Evolutionary conservation across 2,329 filamentous ascomycete genomes (phyloP), one percentile per base, ranked within the genome.

Genomic region (Aspergillus ustus): DNA sequence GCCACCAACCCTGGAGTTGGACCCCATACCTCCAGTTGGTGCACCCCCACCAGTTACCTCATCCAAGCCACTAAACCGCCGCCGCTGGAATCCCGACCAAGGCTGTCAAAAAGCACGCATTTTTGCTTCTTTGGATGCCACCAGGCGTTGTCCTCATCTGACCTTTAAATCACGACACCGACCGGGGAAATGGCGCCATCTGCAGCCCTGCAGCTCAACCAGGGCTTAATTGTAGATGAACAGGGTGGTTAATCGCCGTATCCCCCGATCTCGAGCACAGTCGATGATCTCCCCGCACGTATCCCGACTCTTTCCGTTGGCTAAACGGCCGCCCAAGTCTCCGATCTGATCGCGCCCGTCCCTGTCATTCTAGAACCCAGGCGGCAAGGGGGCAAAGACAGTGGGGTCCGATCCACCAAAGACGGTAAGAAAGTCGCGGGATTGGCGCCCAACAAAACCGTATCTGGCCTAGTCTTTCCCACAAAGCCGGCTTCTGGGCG

Each of bases 131-230:
- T 52, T 7, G 15, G 25, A 51, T 51, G 28, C 40, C 40, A 53
- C 51, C 25, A 37, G 49, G 7, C n/a, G 25, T 31, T 49, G 28
- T 17, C 25, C 48, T 51, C 49, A 31, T 43, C 9, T 45, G 20
- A 31, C 37, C 29, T 45, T 51, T 52, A 5, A 44, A 52, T 45
- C 25, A 40, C 48, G 49, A 52, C n/a, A 46, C n/a, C 13, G 15
- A 37, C 56, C 56, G 48, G 43, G 55, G 22, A 58, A 58, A 58
- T 58, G 56, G 51, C 56, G 56, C 29, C 28, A 55, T 46, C 20
- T 44, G 25, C 52, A 46, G 40, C 22, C 40, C 22, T 46, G 40
- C 40, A 28, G 52, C 17, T n/a, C 22, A 34, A 11, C 53, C 11
- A 48, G 46, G 43, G 43, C 19, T 19, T 45, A 7, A 45, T 19